Evolutionary conservation across 306 rosid species (phyloP), one percentile per base, ranked within the genome.

Genomic region (Pyrus bretschneideri): DNA sequence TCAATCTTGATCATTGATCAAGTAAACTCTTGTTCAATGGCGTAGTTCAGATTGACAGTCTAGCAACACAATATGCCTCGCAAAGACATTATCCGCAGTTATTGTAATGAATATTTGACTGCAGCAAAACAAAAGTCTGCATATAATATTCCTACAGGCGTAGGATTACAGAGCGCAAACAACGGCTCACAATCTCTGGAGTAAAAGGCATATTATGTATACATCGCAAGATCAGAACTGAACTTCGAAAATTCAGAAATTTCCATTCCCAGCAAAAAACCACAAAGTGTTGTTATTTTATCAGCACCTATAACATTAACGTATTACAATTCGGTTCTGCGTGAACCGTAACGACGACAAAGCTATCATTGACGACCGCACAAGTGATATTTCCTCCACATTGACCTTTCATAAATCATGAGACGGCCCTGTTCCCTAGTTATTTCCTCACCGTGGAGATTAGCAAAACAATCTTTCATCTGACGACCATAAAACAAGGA

Each of bases 1-100:
- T 31, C 79, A 74, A 18, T 80, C 23, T 67, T 67, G 52, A 25
- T 44, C 31, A 63, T 67, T 70, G 65, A 69, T 78, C 66, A 44
- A 45, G 54, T 78, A 51, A 69, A 65, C 33, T 49, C 29, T 59
- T 59, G 25, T 51, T 73, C 22, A 0, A 17, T 9, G 10, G 7
- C 14, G 17, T 10, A 42, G 15, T 73, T 30, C 51, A 19, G 40
- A 40, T 42, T 45, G 22, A 70, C 67, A 65, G 55, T 29, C 45
- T 21, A 66, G 49, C 46, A 45, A 29, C 45, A 44, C 22, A 31
- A 64, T 19, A 30, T 9, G 12, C 44, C 69, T 15, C 12, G 9
- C 31, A 64, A 64, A 21, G 29, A 64, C 69, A 64, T 44, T 44
- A 18, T 54, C 46, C 23, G 10, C 40, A 19, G 44, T 44, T 42